Percentiles rank a stretch among this genome's conserved stretches.
Conservation (phyloP, 2,329 filamentous ascomycete genomes). For the Epichloe sp. region DNA sequence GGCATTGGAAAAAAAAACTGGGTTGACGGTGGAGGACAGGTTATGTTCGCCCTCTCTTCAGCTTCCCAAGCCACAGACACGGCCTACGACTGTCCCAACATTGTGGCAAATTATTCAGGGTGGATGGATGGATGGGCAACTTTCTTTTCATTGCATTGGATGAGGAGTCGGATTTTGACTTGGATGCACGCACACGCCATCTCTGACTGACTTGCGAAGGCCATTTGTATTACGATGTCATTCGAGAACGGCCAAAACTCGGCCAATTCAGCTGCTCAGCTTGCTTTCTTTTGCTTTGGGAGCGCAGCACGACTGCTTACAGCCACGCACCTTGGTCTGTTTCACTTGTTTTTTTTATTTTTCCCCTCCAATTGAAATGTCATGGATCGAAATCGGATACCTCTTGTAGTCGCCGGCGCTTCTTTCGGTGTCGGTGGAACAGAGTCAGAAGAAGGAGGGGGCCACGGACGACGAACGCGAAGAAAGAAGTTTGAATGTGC, state of each 20-base stretch:
- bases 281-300: background rate
- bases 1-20: background rate
- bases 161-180: constrained; percentile 25
- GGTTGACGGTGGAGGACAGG: background rate
- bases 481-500: background rate
- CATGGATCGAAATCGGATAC: background rate
- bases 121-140: constrained; percentile 12
- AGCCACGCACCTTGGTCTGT: constrained; percentile 1
- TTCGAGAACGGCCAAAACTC: constrained; percentile 2
- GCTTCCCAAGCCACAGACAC: constrained; percentile 1
- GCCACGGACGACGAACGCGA: background rate
- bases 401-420: background rate
- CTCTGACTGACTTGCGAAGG: constrained; percentile 5
- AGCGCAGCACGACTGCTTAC: constrained; percentile 1
- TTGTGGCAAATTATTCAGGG: background rate
- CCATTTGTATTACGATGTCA: constrained; percentile 4
- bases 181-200: constrained; percentile 12
- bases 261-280: constrained; percentile 3
- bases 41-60: background rate
- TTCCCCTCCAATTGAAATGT: background rate
- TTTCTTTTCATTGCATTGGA: constrained; percentile 24
- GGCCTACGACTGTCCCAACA: constrained; percentile 3
- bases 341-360: background rate
- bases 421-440: background rate
- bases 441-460: background rate